Base-by-base conservation (phyloP, 345 rosid species). In the Hirschfeldia incana region DNA sequence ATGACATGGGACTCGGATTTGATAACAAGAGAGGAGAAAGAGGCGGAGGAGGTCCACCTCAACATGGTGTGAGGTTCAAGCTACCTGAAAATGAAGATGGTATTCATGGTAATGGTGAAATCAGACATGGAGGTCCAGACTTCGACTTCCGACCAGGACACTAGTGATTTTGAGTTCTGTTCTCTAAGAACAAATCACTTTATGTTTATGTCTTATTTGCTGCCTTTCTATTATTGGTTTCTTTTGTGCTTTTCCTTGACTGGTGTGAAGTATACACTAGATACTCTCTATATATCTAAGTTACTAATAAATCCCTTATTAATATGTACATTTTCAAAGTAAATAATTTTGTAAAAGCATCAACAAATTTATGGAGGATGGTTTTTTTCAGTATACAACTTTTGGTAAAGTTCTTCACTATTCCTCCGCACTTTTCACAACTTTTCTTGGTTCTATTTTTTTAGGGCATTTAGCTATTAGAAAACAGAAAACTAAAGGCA, bases 11-110 rank as follows among this genome's bases (percentile, higher is more conserved):
- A 65, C 60, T 78, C 2, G 85, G 85, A 30, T 70, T 82, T 65
- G 85, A 82, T 70, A 59, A 76, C 61, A 82, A 78, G 65, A 82
- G 73, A 69, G 73, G 72, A 34, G 81, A 60, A 58, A 67, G 69
- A 67, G 62, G 81, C 29, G 66, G 73, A 42, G 55, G 65, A 76
- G 57, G 70, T 33, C 37, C 33, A 63, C 57, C 62, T n/a, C 79
- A 81, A 81, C 84, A 77, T 77, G 84, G 75, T 67, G 81, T 72
- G 49, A 79, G 79, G 39, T 78, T 78, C 37, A 78, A 78, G 69
- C 12, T 78, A 67, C 76, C 82, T 15, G 85, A 82, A 75, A 75
- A 78, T 67, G 85, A 76, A 70, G 80, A 81, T 27, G 74, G 78
- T 53, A 67, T 28, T 39, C 79, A 60, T 37, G 55, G 51, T 66